Percentiles rank a stretch among this genome's conserved stretches.
phyloP scores from a whole-genome alignment of 2,329 filamentous ascomycete species.

The Penicillium glabrum region DNA sequence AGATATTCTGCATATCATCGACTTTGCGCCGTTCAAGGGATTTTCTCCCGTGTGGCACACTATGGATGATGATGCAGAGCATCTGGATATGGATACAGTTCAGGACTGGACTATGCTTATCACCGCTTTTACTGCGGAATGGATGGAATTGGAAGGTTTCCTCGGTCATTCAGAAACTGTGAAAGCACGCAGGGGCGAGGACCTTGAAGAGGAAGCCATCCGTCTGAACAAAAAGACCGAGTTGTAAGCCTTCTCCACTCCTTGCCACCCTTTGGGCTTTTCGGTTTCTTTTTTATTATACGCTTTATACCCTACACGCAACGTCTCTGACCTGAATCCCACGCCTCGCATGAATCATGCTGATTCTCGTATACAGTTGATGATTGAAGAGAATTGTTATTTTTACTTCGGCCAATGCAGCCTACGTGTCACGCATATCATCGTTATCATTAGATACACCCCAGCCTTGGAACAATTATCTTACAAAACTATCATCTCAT shows the following conservation, averaged over 20 bases:
- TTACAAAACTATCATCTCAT: neutral
- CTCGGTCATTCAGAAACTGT: conserved; percentile 31
- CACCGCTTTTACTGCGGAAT: conserved; percentile 83
- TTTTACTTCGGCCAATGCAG: neutral
- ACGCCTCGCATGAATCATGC: neutral
- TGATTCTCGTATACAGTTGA: conserved; percentile 1
- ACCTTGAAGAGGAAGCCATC: conserved; percentile 14
- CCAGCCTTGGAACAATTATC: conserved; percentile 1
- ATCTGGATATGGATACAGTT: conserved; percentile 76
- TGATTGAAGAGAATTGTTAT: neutral
- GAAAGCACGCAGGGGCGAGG: conserved; percentile 6
- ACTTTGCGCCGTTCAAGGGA: conserved; percentile 52
- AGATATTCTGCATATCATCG: conserved; percentile 85
- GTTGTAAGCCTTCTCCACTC: conserved; percentile 38
- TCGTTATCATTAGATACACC: conserved; percentile 1
- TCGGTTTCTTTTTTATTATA: neutral
- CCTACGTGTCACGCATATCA: neutral
- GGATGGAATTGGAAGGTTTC: conserved; percentile 76
- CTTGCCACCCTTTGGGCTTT: conserved; percentile 3
- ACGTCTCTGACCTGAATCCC: neutral
- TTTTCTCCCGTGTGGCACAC: conserved; percentile 89
- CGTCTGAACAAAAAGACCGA: conserved; percentile 35
- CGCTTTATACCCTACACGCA: neutral
- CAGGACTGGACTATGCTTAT: conserved; percentile 86
- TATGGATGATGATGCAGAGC: conserved; percentile 76